phyloP scores from a whole-genome alignment of 1,139 yeast species.

The Pichia sp. region DNA sequence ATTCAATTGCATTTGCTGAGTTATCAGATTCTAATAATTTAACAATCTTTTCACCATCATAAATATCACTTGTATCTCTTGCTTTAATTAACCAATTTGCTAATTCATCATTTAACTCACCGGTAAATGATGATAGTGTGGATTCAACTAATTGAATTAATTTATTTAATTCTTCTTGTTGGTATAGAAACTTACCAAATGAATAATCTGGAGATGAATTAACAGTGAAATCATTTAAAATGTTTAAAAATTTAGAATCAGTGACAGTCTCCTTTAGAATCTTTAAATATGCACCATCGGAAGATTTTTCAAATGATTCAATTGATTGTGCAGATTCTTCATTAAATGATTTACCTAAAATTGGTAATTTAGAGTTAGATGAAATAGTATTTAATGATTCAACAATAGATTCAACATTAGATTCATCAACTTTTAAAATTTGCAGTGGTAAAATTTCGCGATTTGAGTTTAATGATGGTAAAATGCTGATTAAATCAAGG shows the following conservation, averaged over 20 bases:
- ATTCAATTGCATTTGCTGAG: slow-evolving; percentile 33
- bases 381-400: slow-evolving; percentile 49
- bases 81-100: slow-evolving; percentile 62
- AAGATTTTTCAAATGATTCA: slow-evolving; percentile 36
- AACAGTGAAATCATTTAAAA: slow-evolving; percentile 55
- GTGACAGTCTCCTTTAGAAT: slow-evolving; percentile 54
- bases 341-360: slow-evolving; percentile 43
- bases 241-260: slow-evolving; percentile 35
- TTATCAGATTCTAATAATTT: slow-evolving; percentile 23
- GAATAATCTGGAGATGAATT: slow-evolving; percentile 72
- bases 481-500: slow-evolving; percentile 66
- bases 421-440: slow-evolving; percentile 42
- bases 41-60: slow-evolving; percentile 32
- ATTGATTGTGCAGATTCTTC: slow-evolving; percentile 17
- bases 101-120: slow-evolving; percentile 48
- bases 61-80: slow-evolving; percentile 26
- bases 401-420: slow-evolving; percentile 41
- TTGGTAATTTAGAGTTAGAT: slow-evolving; percentile 44
- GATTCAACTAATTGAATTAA: slow-evolving; percentile 47
- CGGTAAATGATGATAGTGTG: slow-evolving; percentile 31
- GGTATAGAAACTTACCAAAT: slow-evolving; percentile 65
- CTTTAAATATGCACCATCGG: slow-evolving; percentile 76
- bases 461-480: slow-evolving; percentile 38
- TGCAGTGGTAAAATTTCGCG: slow-evolving; percentile 53
- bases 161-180: slow-evolving; percentile 43